Percentiles rank a stretch among this genome's conserved stretches.
Evolutionary conservation across 179 eudicot genomes (phyloP).

Genomic region (Heliamphora pulchella): DNA sequence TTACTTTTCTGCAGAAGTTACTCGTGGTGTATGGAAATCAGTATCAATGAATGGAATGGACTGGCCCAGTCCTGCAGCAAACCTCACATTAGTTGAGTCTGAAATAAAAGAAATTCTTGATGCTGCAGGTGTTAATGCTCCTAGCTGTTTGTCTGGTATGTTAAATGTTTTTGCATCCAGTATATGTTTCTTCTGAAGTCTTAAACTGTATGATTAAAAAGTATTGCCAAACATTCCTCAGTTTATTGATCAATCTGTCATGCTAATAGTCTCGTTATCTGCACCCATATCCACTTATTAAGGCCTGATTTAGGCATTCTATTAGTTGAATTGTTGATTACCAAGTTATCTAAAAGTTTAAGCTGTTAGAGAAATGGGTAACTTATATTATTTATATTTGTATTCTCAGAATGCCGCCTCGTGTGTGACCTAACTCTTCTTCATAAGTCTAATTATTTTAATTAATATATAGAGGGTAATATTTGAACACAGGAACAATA

Average conservation of each 20-base stretch:
- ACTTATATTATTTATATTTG: too few relatives aligned
- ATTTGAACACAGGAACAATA: too few relatives aligned
- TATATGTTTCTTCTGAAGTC: neutral
- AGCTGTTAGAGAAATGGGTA: too few relatives aligned
- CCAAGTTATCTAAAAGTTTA: too few relatives aligned
- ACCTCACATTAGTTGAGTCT: constrained; percentile 24
- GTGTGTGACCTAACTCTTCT: too few relatives aligned
- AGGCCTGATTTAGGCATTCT: neutral
- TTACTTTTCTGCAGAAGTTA: constrained; percentile 45
- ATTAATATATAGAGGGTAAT: too few relatives aligned
- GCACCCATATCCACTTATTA: neutral
- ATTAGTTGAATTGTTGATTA: too few relatives aligned
- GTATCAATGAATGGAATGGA: constrained; percentile 42
- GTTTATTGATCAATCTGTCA: neutral
- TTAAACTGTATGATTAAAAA: constrained; percentile 2
- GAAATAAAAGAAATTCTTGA: constrained; percentile 36
- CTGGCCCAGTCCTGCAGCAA: constrained; percentile 48
- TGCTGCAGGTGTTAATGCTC: constrained; percentile 36
- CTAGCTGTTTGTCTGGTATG: constrained; percentile 32
- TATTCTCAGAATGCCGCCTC: too few relatives aligned
- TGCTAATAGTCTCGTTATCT: neutral
- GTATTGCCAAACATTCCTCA: too few relatives aligned
- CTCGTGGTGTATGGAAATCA: constrained; percentile 43
- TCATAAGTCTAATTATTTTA: too few relatives aligned
- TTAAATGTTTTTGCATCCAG: neutral